Conservation (phyloP, 148 eudicot genomes). For the Selenicereus undatus region DNA sequence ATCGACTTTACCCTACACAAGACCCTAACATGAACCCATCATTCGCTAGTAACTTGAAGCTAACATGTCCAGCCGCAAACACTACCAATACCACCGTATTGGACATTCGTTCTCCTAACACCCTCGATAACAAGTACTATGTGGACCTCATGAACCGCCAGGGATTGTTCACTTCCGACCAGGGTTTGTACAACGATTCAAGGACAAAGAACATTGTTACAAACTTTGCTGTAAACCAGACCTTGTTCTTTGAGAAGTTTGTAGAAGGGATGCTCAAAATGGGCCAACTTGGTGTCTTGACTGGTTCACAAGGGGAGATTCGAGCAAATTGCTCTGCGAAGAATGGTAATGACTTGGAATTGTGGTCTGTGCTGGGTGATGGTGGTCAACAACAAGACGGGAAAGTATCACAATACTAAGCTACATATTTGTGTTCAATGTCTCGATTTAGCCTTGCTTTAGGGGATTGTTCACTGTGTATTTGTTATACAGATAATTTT, state of each 20-base stretch:
- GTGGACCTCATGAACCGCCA: slow-evolving; percentile 33
- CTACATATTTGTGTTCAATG: slow-evolving; percentile 1
- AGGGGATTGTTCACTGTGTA: too few species aligned
- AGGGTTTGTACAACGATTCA: slow-evolving; percentile 33
- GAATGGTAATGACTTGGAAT: slow-evolving; percentile 17
- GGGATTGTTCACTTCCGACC: slow-evolving; percentile 43
- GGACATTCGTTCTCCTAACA: slow-evolving; percentile 36
- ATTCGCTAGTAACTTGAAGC: slow-evolving; percentile 30
- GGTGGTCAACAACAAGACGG: slow-evolving; percentile 2
- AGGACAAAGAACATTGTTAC: slow-evolving; percentile 35
- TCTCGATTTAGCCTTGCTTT: too few species aligned
- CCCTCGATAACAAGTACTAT: slow-evolving; percentile 46
- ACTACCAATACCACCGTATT: slow-evolving; percentile 28
- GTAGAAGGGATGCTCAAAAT: slow-evolving; percentile 34
- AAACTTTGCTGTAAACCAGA: slow-evolving; percentile 34
- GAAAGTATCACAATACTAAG: slow-evolving; percentile 9
- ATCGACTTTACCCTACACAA: slow-evolving; percentile 36
- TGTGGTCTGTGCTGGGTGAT: slow-evolving; percentile 25
- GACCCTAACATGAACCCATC: slow-evolving; percentile 35
- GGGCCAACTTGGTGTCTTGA: slow-evolving; percentile 41
- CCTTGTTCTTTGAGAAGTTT: slow-evolving; percentile 38
- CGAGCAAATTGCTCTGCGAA: slow-evolving; percentile 33
- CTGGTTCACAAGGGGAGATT: slow-evolving; percentile 39
- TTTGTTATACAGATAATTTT: too few species aligned
- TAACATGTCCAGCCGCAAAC: slow-evolving; percentile 30